Conservation (phyloP, 768 basidiomycete species). For the Pseudohyphozyma bogoriensis region DNA sequence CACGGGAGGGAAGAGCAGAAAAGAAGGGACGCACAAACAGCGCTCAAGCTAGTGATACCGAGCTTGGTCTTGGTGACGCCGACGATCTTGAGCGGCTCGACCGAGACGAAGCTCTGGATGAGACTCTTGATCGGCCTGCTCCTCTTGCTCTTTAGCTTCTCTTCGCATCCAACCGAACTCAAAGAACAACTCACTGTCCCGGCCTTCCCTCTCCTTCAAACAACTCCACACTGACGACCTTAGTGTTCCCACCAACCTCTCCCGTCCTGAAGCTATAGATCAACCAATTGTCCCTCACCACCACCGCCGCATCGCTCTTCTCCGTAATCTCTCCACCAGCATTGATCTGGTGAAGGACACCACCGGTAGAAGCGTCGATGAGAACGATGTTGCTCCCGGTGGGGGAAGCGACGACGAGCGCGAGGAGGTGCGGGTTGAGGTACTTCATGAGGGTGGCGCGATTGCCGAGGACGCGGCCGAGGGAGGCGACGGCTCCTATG, state of each 20-base stretch:
- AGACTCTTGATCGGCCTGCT: neutral
- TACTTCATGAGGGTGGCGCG: conserved; percentile 89
- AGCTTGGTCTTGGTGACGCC: conserved; percentile 71
- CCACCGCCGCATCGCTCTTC: neutral
- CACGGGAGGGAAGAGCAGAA: neutral
- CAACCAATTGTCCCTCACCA: neutral
- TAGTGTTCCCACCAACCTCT: neutral
- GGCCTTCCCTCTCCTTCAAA: neutral
- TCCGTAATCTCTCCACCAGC: neutral
- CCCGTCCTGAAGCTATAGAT: neutral
- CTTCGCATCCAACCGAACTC: neutral
- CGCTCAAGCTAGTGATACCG: conserved; percentile 74
- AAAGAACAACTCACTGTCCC: neutral
- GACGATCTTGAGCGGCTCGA: conserved; percentile 58
- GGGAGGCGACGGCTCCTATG: conserved; percentile 52
- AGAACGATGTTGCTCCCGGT: conserved; percentile 48
- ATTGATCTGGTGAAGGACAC: neutral
- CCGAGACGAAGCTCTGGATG: conserved; percentile 54
- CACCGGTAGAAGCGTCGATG: neutral
- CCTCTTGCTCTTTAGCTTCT: neutral
- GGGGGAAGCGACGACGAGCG: conserved; percentile 39
- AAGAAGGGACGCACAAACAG: conserved; percentile 51
- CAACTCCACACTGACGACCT: neutral
- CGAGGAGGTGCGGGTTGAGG: conserved; percentile 68
- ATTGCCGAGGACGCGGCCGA: conserved; percentile 77